A percentile compares a stretch with the other conserved stretches of the same genome.
Conservation (phyloP, 768 basidiomycete genomes). For the Podaxis rugospora region DNA sequence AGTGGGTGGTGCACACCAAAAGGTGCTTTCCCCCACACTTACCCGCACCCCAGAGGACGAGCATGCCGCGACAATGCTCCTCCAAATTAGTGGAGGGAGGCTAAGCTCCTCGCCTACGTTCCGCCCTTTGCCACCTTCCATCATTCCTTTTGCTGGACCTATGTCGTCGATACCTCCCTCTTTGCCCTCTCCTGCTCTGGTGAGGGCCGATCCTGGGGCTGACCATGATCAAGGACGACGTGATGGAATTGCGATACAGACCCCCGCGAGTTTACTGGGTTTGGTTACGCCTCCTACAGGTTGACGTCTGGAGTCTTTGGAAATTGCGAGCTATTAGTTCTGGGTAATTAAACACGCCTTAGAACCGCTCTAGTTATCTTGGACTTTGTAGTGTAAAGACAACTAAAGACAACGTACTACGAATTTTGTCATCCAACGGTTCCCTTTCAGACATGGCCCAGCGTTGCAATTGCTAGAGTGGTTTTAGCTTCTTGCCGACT, state of each 20-base stretch:
- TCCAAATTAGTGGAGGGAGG: slow-evolving; percentile 41
- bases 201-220: background rate
- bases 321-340: too few relatives aligned
- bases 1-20: slow-evolving; percentile 4
- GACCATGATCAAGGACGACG: background rate
- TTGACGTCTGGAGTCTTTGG: background rate
- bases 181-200: background rate
- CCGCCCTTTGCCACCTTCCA: slow-evolving; percentile 14
- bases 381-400: too few relatives aligned
- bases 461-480: too few relatives aligned
- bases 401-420: too few relatives aligned
- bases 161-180: background rate
- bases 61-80: slow-evolving; percentile 59
- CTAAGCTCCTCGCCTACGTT: slow-evolving; percentile 39
- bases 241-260: slow-evolving; percentile 1
- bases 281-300: slow-evolving; percentile 1
- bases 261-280: slow-evolving; percentile 5
- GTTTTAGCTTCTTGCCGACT: too few relatives aligned
- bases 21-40: slow-evolving; percentile 17
- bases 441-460: too few relatives aligned
- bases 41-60: slow-evolving; percentile 61
- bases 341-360: too few relatives aligned
- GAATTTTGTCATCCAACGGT: too few relatives aligned
- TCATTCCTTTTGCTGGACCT: background rate
- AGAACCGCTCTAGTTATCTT: too few relatives aligned